Percentiles rank a stretch among this genome's conserved stretches.
Conservation (phyloP, 2,329 filamentous ascomycete genomes). For the Ophiocordyceps sinensis region DNA sequence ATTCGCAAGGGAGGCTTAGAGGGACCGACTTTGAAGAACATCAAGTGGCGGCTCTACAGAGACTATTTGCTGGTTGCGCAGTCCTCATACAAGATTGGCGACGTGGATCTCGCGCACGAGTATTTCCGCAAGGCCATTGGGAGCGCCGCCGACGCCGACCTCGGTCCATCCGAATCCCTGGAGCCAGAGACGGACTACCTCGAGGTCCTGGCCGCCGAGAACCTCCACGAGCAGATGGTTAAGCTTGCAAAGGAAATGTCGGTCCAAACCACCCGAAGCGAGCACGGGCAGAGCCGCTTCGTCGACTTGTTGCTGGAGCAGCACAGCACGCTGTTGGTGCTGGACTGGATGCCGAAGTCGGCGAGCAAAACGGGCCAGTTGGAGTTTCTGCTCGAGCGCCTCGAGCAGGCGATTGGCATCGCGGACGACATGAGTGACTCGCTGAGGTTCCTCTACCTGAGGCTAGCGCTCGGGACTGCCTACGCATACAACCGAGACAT, state of each 20-base stretch:
- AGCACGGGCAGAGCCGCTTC: constrained; percentile 14
- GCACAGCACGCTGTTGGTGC: constrained; percentile 16
- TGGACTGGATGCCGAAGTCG: constrained; percentile 27
- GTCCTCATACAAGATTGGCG: constrained; percentile 18
- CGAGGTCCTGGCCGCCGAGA: constrained; percentile 20
- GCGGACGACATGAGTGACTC: constrained; percentile 20
- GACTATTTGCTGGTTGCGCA: constrained; percentile 23
- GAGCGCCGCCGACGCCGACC: constrained; percentile 10
- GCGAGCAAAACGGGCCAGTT: constrained; percentile 19
- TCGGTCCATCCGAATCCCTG: constrained; percentile 18
- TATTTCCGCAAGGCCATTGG: constrained; percentile 23
- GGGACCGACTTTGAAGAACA: constrained; percentile 10
- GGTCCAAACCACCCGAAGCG: constrained; percentile 8
- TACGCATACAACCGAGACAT: constrained; percentile 20
- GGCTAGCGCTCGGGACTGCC: constrained; percentile 20
- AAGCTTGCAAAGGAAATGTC: constrained; percentile 19
- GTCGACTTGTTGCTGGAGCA: constrained; percentile 21
- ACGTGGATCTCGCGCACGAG: constrained; percentile 16
- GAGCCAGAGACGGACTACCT: constrained; percentile 23
- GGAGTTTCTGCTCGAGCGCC: constrained; percentile 14
- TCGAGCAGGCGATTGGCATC: constrained; percentile 16
- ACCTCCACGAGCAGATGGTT: constrained; percentile 20
- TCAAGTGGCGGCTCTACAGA: constrained; percentile 25
- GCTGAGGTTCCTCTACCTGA: constrained; percentile 21
- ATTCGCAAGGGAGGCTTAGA: constrained; percentile 12